A percentile compares a stretch with the other conserved stretches of the same genome.
phyloP scores from a whole-genome alignment of 176 grass and related monocot species.

The Carex littledalei region DNA sequence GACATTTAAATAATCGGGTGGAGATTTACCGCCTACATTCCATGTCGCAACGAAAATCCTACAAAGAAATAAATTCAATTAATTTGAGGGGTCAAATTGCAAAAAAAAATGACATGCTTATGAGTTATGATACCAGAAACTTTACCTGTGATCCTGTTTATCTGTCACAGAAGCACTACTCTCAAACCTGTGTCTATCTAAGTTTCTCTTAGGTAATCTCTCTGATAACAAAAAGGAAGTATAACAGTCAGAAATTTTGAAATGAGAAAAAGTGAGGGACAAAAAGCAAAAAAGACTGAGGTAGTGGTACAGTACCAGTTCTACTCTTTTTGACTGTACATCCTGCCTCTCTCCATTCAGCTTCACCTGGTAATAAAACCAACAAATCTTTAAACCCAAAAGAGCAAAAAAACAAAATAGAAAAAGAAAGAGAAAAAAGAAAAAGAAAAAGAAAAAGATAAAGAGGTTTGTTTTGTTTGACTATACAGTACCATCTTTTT shows the following conservation, averaged over 20 bases:
- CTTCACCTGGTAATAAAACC: constrained; percentile 63
- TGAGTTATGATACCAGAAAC: not conserved
- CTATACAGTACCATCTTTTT: constrained; percentile 16
- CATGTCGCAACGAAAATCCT: constrained; percentile 86
- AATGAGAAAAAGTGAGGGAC: not conserved
- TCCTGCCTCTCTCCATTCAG: constrained; percentile 65
- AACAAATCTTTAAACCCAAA: constrained; percentile 28
- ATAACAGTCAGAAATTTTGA: constrained; percentile 8
- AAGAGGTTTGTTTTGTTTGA: constrained; percentile 23
- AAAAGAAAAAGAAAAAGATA: not conserved
- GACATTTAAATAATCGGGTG: constrained; percentile 73
- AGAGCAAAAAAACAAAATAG: constrained; percentile 26
- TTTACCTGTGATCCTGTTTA: constrained; percentile 87
- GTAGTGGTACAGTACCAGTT: constrained; percentile 48
- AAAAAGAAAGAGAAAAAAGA: constrained; percentile 8
- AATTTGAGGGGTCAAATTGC: not conserved
- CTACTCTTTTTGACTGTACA: constrained; percentile 84
- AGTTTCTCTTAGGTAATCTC: constrained; percentile 43
- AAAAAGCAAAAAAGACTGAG: constrained; percentile 14
- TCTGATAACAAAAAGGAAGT: constrained; percentile 36
- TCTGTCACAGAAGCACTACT: constrained; percentile 59
- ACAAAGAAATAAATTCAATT: constrained; percentile 5
- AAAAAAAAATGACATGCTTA: not conserved
- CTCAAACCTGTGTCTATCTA: constrained; percentile 46
- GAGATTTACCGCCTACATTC: constrained; percentile 96